Conservation (phyloP, 306 rosid species). For the Astragalus membranaceus region DNA sequence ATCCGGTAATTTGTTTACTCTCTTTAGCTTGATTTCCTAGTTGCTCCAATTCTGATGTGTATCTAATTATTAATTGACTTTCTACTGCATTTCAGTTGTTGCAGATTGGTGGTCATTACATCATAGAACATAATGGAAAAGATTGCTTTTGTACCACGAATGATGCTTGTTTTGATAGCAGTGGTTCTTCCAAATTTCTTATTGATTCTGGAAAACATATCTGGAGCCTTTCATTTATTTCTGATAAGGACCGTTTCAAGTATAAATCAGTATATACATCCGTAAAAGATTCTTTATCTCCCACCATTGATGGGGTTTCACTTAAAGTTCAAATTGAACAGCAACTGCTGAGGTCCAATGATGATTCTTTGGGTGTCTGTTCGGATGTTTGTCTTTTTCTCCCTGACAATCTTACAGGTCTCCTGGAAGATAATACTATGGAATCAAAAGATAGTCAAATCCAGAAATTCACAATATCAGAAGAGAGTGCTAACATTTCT, state of each 20-base stretch:
- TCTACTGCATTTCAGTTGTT: conserved; percentile 47
- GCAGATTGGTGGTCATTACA: conserved; percentile 78
- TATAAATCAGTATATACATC: conserved; percentile 20
- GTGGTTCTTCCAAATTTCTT: conserved; percentile 31
- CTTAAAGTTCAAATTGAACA: conserved; percentile 31
- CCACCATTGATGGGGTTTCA: conserved; percentile 20
- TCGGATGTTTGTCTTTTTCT: conserved; percentile 64
- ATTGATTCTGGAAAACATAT: conserved; percentile 45
- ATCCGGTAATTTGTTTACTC: conserved; percentile 49
- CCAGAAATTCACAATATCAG: conserved; percentile 30
- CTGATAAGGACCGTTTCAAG: conserved; percentile 36
- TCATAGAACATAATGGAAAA: conserved; percentile 39
- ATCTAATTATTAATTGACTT: conserved; percentile 18
- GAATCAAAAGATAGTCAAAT: conserved; percentile 25
- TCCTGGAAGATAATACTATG: conserved; percentile 27
- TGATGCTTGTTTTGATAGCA: conserved; percentile 21
- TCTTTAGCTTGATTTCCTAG: conserved; percentile 13
- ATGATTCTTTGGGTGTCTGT: conserved; percentile 24
- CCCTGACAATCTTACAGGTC: conserved; percentile 35
- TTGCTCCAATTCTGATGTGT: not conserved
- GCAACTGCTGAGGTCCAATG: conserved; percentile 15
- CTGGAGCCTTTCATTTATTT: conserved; percentile 58
- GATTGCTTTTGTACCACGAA: conserved; percentile 37
- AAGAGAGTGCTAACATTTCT: conserved; percentile 24
- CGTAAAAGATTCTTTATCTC: conserved; percentile 25